A percentile compares a stretch with the other conserved stretches of the same genome.
phyloP scores from a whole-genome alignment of 768 basidiomycete genomes.

The Russula griseocarnosa region DNA sequence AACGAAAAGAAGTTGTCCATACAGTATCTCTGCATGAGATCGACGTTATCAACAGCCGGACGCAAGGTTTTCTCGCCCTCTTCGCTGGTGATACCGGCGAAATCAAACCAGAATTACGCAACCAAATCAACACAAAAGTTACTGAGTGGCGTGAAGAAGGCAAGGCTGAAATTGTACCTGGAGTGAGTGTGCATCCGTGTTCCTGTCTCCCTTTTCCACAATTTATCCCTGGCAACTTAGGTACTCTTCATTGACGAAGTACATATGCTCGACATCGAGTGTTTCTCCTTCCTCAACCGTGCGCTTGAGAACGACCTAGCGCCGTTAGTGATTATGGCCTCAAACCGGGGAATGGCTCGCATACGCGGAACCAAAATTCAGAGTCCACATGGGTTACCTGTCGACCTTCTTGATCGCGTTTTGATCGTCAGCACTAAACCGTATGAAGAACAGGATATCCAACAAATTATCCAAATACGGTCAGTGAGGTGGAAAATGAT shows the following conservation, averaged over 20 bases:
- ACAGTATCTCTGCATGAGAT: constrained; percentile 98
- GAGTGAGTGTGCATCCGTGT: constrained; percentile 49
- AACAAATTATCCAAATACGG: constrained; percentile 92
- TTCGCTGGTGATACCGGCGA: constrained; percentile 97
- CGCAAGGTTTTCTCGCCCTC: constrained; percentile 96
- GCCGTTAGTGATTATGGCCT: constrained; percentile 97
- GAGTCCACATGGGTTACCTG: constrained; percentile 91
- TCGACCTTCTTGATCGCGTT: constrained; percentile 91
- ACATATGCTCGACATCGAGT: constrained; percentile 99
- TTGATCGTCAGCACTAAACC: constrained; percentile 92
- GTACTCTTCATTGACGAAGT: constrained; percentile 99
- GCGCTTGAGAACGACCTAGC: constrained; percentile 92
- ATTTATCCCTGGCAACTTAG: constrained; percentile 39
- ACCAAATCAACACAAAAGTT: constrained; percentile 95
- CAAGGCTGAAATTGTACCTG: constrained; percentile 96
- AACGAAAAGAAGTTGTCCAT: constrained; percentile 94
- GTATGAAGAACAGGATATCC: constrained; percentile 78
- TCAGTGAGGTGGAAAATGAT: constrained; percentile 35
- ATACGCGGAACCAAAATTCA: constrained; percentile 95
- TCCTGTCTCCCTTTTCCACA: neutral
- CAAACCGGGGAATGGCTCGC: constrained; percentile 90
- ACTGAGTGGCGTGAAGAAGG: constrained; percentile 98
- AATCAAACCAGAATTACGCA: constrained; percentile 94
- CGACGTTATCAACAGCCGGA: constrained; percentile 97
- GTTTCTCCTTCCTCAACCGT: constrained; percentile 97